Evolutionary conservation across 2,329 filamentous ascomycete species (phyloP), one percentile per base, ranked within the genome.

Genomic region (Ophiostoma ips): DNA sequence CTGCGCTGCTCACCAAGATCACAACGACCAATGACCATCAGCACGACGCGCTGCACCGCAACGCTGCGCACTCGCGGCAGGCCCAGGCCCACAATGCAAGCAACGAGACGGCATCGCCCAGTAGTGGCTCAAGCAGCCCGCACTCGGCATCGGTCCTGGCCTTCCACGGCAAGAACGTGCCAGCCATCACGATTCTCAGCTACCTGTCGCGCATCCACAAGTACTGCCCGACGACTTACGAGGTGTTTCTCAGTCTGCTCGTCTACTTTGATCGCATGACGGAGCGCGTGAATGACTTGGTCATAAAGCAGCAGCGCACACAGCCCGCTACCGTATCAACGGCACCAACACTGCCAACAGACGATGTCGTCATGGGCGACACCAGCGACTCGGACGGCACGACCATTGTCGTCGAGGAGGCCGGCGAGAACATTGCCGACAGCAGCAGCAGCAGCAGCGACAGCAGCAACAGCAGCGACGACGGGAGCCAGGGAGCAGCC

Each of bases 261-360:
- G 89, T 98, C 31, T 98, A 96, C 66, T 98, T 98, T 66, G 92
- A 98, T 64, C 84, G 92, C 55, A 98, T 98, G 92, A 95, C 90
- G 40, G 92, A 96, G 64, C 78, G 87, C 52, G 88, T 96, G 52
- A 96, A 96, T 62, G 82, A 84, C 41, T 75, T 83, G 52, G 83
- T 87, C 7, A 75, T 84, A 63, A 79, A 83, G 62, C 79, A 75
- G 60, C 82, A 75, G 66, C 70, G 78, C 60, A 46, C 31, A 11
- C 41, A 43, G 6, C 16, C 24, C 15, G 40, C 40, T 8, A 43
- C 21, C 24, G 40, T 43, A 56, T 30, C 60, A 51, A 54, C 50
- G 52, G 52, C 55, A 44, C 41, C 58, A 35, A 15, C 54, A 50
- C 38, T 52, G 16, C 43, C 43, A 16, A 34, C 37, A 7, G 31